Conservation (phyloP, 2,329 filamentous ascomycete species). For the Malbranchea cinnamomea region DNA sequence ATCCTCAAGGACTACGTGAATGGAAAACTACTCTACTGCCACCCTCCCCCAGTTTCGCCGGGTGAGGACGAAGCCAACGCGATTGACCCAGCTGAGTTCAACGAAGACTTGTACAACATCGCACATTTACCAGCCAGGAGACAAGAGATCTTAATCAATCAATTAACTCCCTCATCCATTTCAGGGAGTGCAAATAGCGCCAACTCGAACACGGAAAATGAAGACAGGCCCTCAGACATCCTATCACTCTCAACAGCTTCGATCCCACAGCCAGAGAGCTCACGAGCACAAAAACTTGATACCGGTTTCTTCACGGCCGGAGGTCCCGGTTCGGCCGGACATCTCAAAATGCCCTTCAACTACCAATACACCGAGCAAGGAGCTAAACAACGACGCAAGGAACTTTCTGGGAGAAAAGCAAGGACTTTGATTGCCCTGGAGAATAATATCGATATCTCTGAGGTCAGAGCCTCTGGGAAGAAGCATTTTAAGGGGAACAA, state of each 20-base stretch:
- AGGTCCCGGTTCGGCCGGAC: constrained; percentile 43
- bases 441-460: constrained; percentile 68
- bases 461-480: constrained; percentile 56
- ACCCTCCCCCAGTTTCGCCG: constrained; percentile 57
- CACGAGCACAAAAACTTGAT: constrained; percentile 66
- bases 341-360: constrained; percentile 68
- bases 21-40: constrained; percentile 83
- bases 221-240: constrained; percentile 20
- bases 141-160: constrained; percentile 34
- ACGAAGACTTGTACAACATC: constrained; percentile 73
- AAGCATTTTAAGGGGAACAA: constrained; percentile 52
- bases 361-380: constrained; percentile 81
- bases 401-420: constrained; percentile 70
- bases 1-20: constrained; percentile 96
- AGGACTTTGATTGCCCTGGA: constrained; percentile 66
- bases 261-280: constrained; percentile 36
- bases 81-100: constrained; percentile 66
- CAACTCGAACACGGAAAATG: constrained; percentile 21
- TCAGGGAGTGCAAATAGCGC: constrained; percentile 10
- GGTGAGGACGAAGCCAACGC: constrained; percentile 24
- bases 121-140: constrained; percentile 70
- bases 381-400: constrained; percentile 49
- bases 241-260: constrained; percentile 7
- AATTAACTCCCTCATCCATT: constrained; percentile 3
- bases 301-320: constrained; percentile 71